Evolutionary conservation across 1,139 yeast genomes (phyloP), one percentile per base, ranked within the genome.

Genomic region (Scheffersomyces titani): DNA sequence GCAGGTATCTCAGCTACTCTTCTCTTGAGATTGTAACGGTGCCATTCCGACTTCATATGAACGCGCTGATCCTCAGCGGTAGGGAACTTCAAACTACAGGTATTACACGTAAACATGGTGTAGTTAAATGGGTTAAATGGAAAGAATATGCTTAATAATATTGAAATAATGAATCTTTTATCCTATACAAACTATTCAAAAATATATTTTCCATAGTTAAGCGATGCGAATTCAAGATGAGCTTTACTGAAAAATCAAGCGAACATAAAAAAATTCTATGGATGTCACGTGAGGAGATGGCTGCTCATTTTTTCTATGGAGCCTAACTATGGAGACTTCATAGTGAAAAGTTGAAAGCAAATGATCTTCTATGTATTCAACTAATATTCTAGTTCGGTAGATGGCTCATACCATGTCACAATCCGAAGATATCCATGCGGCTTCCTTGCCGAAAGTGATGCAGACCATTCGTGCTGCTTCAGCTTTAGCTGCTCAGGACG

Each of bases 401-500:
- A 6, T 7, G 13, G 40, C 40, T 4, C 40, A 6, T 30, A 30
- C 13, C 40, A 30, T 30, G 40, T 11, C 40, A 30, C 13, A 30
- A 11, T 9, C 40, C 40, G 13, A 30, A 7, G 40, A 30, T 30
- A 11, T 30, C 40, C 40, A 30, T 11, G 40, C 9, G 40, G 40
- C 40, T 30, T 13, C 13, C 4, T 62, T 78, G 21, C 80, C 88
- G 2, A 72, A 74, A 57, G 78, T 84, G 3, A 78, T 84, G 53
- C 78, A 78, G 24, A 78, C 89, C 1, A 86, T 92, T 46, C 80
- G 97, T 60, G 83, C 90, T 1, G 85, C 97, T 0, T 77, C 89
- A 5, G 85, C 90, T 1, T 74, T 94, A 51, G 89, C 92, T 2
- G 85, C 92, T 0, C 92, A 90, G 61, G 99, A 94, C 74, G 83